These are phyloP conservation scores for Colletotrichum sp. DNA, from an alignment of 2,329 filamentous ascomycete genomes.

Conservation along the genomic window DNA sequence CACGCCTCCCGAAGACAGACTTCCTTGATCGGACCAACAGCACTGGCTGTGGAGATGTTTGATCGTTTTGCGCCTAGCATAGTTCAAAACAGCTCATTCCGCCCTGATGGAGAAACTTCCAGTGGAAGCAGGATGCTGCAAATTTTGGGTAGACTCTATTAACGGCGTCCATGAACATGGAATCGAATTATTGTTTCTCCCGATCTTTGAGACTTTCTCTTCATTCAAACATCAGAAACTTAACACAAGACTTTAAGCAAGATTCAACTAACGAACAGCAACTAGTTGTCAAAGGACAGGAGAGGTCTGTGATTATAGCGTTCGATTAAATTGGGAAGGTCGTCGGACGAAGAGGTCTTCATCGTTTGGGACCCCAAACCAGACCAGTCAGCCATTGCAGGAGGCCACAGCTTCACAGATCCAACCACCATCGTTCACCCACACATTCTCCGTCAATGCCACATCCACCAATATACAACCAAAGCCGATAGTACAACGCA, in stretches of 20 bases:
- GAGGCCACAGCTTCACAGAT: slow-evolving; percentile 31
- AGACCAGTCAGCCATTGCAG: slow-evolving; percentile 26
- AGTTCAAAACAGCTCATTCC: neutral
- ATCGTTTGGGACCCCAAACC: slow-evolving; percentile 33
- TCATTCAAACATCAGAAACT: neutral
- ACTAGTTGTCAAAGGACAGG: slow-evolving; percentile 69
- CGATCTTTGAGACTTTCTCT: neutral
- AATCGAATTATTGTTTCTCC: neutral
- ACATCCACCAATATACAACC: neutral
- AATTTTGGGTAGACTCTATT: neutral
- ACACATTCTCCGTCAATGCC: slow-evolving; percentile 20
- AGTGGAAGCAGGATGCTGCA: neutral
- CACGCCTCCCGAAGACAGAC: neutral
- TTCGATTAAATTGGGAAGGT: slow-evolving; percentile 82
- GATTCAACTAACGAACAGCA: neutral
- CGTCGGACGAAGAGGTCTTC: slow-evolving; percentile 65
- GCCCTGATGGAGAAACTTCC: neutral
- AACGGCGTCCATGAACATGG: neutral
- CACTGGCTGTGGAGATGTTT: neutral
- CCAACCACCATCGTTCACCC: slow-evolving; percentile 40
- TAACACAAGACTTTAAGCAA: neutral
- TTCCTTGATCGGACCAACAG: neutral
- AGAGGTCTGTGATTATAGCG: slow-evolving; percentile 80
- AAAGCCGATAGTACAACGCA: neutral
- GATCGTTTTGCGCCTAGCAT: neutral